Percentiles rank a stretch among this genome's conserved stretches.
These are phyloP conservation scores for Blastomyces emzantsi DNA, from an alignment of 2,329 filamentous ascomycete species.

Conservation along the genomic window DNA sequence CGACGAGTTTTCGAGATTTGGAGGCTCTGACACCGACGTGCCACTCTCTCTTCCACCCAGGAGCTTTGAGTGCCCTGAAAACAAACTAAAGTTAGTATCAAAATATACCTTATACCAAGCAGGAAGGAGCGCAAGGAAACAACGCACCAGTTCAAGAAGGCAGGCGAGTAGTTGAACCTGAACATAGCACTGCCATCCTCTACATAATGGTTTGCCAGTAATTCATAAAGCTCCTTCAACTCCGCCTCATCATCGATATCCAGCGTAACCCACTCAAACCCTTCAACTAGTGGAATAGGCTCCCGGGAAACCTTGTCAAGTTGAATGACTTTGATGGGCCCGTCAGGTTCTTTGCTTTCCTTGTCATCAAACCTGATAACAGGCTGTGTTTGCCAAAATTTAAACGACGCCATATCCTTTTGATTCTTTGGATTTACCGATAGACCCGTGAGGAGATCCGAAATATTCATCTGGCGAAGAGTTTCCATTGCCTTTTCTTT, in stretches of 20 bases:
- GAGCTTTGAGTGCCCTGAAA: constrained; percentile 78
- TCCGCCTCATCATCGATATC: constrained; percentile 69
- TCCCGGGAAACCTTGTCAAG: constrained; percentile 70
- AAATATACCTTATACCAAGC: neutral
- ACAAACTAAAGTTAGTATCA: neutral
- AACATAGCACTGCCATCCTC: constrained; percentile 97
- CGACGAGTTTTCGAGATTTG: constrained; percentile 77
- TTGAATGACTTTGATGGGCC: constrained; percentile 72
- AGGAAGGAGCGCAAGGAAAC: neutral
- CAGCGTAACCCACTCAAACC: constrained; percentile 91
- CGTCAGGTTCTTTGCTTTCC: constrained; percentile 53
- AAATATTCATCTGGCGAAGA: constrained; percentile 41
- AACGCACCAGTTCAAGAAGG: constrained; percentile 74
- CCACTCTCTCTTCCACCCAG: constrained; percentile 90
- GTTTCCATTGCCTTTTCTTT: constrained; percentile 48
- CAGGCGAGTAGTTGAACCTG: constrained; percentile 87
- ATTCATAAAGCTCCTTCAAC: constrained; percentile 82
- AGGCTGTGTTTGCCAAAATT: constrained; percentile 97
- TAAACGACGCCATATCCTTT: constrained; percentile 95
- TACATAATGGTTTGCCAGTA: constrained; percentile 90
- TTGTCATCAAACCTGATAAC: constrained; percentile 68
- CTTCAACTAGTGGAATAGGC: constrained; percentile 63
- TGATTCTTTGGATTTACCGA: constrained; percentile 75
- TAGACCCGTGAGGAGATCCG: constrained; percentile 43
- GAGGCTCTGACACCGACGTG: constrained; percentile 86